These are phyloP conservation scores for Polytrichum formosum DNA, from an alignment of 225 moss, liverwort and hornwort species.

Conservation along the genomic window DNA sequence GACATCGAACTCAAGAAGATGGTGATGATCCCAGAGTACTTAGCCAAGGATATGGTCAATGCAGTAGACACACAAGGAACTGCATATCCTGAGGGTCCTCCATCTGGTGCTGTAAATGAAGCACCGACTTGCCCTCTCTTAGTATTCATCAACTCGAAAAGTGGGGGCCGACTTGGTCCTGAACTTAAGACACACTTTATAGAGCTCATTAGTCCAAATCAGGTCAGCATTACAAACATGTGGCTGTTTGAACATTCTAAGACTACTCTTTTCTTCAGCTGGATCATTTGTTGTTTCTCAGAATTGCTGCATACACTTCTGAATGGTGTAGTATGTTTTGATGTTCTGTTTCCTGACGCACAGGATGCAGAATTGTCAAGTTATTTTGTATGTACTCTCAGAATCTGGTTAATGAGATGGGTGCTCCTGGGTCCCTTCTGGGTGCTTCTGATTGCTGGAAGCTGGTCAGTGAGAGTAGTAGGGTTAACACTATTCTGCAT, in stretches of 20 bases:
- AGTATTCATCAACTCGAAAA: slow-evolving; percentile 57
- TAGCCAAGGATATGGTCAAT: slow-evolving; percentile 38
- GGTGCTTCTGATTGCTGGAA: not conserved
- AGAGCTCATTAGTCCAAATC: slow-evolving; percentile 49
- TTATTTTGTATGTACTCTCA: not conserved
- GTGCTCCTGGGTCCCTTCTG: not conserved
- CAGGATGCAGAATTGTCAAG: not conserved
- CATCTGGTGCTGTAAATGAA: slow-evolving; percentile 19
- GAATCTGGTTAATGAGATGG: too few relatives aligned
- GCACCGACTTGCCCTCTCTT: slow-evolving; percentile 45
- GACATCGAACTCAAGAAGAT: slow-evolving; percentile 29
- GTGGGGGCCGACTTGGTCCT: slow-evolving; percentile 55
- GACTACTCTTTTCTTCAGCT: too few relatives aligned
- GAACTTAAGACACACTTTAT: slow-evolving; percentile 36
- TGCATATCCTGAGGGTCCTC: slow-evolving; percentile 34
- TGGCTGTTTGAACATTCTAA: too few relatives aligned
- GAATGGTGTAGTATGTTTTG: not conserved
- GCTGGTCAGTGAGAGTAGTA: too few relatives aligned
- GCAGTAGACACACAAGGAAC: slow-evolving; percentile 42
- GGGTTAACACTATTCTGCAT: too few relatives aligned
- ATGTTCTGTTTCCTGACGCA: not conserved
- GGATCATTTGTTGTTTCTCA: too few relatives aligned
- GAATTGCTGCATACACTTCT: too few relatives aligned
- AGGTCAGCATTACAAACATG: slow-evolving; percentile 25
- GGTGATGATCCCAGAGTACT: slow-evolving; percentile 43